Evolutionary conservation across 2,329 filamentous ascomycete species (phyloP).

Genomic region (Aspergillus versicolor): DNA sequence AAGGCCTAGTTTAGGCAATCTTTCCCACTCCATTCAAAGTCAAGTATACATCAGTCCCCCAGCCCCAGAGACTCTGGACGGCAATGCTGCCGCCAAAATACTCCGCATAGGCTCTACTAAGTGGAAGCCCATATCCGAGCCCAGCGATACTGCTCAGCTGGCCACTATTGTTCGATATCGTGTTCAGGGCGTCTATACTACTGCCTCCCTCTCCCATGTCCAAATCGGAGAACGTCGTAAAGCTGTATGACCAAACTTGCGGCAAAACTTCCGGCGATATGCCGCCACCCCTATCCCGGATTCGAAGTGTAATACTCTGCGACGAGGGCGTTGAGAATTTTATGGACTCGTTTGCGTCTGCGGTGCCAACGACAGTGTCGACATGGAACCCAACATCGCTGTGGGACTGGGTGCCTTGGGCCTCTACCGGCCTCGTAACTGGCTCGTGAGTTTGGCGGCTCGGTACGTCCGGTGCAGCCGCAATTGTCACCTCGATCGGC

Average conservation of each 20-base stretch:
- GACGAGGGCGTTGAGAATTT: constrained; percentile 46
- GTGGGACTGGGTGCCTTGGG: constrained; percentile 19
- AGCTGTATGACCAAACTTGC: constrained; percentile 95
- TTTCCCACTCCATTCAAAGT: constrained; percentile 61
- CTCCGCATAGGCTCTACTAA: constrained; percentile 92
- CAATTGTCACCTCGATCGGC: constrained; percentile 89
- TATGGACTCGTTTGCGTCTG: constrained; percentile 34
- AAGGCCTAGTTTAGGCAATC: constrained; percentile 25
- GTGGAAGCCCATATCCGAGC: constrained; percentile 84
- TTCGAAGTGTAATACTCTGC: constrained; percentile 89
- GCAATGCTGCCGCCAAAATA: constrained; percentile 96
- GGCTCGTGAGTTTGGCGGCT: constrained; percentile 43
- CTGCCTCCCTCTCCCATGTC: constrained; percentile 53
- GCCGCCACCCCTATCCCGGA: constrained; percentile 91
- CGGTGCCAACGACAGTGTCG: constrained; percentile 26
- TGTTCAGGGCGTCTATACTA: constrained; percentile 68
- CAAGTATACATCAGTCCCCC: constrained; percentile 73
- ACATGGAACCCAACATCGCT: constrained; percentile 32
- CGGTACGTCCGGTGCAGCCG: constrained; percentile 60
- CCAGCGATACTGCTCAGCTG: constrained; percentile 85
- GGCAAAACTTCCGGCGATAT: constrained; percentile 80
- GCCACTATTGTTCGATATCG: constrained; percentile 69
- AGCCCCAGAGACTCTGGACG: constrained; percentile 93
- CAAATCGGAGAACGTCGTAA: constrained; percentile 85
- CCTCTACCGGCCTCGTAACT: constrained; percentile 25